Evolutionary conservation across 371 early-diverging fungal species (phyloP).

Genomic region (Circinella minor): DNA sequence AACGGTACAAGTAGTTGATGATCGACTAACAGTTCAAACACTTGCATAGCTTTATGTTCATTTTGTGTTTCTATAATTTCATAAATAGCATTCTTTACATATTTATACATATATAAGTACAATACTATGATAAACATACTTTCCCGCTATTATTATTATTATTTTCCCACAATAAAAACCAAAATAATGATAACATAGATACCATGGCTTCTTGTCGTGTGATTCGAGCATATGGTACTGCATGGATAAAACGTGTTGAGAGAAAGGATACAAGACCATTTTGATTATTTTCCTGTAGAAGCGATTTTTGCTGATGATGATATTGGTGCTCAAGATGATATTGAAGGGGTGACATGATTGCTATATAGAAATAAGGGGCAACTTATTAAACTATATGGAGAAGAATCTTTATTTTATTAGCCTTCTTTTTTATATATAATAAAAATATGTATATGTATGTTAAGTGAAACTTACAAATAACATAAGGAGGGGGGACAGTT

Average conservation of each 20-base stretch:
- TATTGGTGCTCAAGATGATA: not conserved
- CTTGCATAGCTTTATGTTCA: constrained; percentile 12
- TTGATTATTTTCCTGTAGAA: not conserved
- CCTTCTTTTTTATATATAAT: not conserved
- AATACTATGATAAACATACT: no score
- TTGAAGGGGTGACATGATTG: constrained; percentile 1
- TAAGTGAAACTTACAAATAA: constrained; percentile 2
- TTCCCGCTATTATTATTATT: not conserved
- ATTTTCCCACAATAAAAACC: constrained; percentile 3
- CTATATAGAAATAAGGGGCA: not conserved
- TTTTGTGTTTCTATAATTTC: not conserved
- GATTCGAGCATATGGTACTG: constrained; percentile 26
- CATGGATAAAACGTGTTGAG: constrained; percentile 22
- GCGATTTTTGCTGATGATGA: not conserved
- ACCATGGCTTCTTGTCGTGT: constrained; percentile 38
- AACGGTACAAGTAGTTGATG: constrained; percentile 5
- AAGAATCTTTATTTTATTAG: not conserved
- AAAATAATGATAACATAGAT: constrained; percentile 16
- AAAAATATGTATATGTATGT: not conserved
- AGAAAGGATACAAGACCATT: constrained; percentile 23
- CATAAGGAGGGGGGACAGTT: constrained; percentile 5
- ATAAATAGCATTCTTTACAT: constrained; percentile 12
- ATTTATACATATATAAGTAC: no score
- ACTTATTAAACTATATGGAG: not conserved
- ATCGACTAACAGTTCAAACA: constrained; percentile 28